phyloP scores from a whole-genome alignment of 2,329 filamentous ascomycete species.

The Tolypocladium album region DNA sequence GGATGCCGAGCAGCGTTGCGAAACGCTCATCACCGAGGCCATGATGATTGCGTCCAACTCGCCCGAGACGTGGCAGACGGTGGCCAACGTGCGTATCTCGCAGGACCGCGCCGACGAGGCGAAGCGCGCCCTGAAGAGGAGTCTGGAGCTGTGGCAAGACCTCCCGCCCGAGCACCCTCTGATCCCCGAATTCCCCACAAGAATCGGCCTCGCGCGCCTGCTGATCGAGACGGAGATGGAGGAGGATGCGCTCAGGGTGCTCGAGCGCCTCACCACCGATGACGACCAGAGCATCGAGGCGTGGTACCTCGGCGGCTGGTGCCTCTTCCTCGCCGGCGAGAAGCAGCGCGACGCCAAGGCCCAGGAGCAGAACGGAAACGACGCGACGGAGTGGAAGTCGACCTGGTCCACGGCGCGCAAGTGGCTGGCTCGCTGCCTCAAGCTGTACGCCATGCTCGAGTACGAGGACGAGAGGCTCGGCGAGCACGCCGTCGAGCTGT shows the following conservation, averaged over 20 bases:
- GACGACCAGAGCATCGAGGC: conserved; percentile 92
- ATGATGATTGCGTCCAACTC: conserved; percentile 71
- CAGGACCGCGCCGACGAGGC: conserved; percentile 75
- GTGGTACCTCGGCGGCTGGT: conserved; percentile 96
- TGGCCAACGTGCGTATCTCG: conserved; percentile 88
- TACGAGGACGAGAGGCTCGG: conserved; percentile 78
- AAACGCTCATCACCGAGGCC: conserved; percentile 81
- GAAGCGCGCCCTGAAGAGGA: conserved; percentile 63
- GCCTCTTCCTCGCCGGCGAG: conserved; percentile 67
- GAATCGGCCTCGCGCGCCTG: conserved; percentile 73
- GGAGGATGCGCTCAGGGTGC: conserved; percentile 70
- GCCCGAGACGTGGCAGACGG: conserved; percentile 86
- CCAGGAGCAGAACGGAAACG: conserved; percentile 16
- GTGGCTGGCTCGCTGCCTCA: conserved; percentile 74
- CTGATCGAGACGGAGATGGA: conserved; percentile 87
- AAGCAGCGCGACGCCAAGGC: conserved; percentile 38
- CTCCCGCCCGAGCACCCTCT: conserved; percentile 58
- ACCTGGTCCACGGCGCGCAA: conserved; percentile 65
- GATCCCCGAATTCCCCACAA: conserved; percentile 76
- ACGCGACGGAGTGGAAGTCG: conserved; percentile 43
- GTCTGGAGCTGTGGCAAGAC: conserved; percentile 75
- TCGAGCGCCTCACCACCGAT: conserved; percentile 74
- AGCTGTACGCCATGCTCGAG: conserved; percentile 65
- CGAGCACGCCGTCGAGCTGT: conserved; percentile 63
- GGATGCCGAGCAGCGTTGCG: conserved; percentile 82